Conservation (phyloP, 164 flowering plant genomes). For the Vitis rotundifolia region DNA sequence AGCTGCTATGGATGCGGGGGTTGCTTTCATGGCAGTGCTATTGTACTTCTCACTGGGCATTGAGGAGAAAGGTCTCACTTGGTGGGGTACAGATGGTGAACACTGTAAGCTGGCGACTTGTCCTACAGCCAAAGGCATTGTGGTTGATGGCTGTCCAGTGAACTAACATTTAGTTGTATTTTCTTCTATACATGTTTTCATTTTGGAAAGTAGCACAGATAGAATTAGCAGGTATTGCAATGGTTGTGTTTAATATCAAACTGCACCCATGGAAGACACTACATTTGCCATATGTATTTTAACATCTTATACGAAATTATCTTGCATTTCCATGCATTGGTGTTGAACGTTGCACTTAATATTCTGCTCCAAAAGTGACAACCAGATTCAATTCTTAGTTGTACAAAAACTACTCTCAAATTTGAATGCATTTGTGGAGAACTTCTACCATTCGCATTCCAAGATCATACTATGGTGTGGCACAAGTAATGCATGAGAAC, state of each 20-base stretch:
- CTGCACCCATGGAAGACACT: neutral
- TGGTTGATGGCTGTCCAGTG: conserved; percentile 60
- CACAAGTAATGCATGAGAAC: neutral
- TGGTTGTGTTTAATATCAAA: neutral
- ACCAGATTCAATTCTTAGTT: neutral
- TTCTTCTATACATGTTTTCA: neutral
- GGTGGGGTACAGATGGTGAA: conserved; percentile 90
- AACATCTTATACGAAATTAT: neutral
- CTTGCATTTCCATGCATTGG: neutral
- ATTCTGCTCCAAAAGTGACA: too few relatives aligned
- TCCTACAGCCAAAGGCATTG: conserved; percentile 78
- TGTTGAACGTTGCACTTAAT: too few relatives aligned
- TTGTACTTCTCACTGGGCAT: conserved; percentile 64
- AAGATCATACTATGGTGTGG: neutral
- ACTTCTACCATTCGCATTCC: neutral
- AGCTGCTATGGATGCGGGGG: conserved; percentile 90
- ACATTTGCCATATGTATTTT: neutral
- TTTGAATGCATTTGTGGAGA: neutral
- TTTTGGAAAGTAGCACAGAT: neutral
- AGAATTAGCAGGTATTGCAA: neutral
- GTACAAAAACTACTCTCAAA: neutral
- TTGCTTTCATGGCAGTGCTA: conserved; percentile 84
- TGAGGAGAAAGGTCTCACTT: conserved; percentile 44
- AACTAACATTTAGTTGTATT: conserved; percentile 15
- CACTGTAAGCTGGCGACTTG: conserved; percentile 75